phyloP scores from a whole-genome alignment of 208 protist genomes.

The Leishmania turanica region DNA sequence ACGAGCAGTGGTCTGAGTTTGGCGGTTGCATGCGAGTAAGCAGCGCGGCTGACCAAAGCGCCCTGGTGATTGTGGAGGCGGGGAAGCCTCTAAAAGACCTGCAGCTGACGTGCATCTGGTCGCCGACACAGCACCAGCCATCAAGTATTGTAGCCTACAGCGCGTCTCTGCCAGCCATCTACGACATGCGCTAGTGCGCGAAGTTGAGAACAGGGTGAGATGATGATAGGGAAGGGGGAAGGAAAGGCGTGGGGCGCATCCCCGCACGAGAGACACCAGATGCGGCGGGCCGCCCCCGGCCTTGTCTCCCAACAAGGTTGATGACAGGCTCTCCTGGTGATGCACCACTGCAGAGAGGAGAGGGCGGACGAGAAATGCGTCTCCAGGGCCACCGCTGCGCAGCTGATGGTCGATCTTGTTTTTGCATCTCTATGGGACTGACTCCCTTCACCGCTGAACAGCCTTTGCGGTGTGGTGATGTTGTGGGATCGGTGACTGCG shows the following conservation, averaged over 20 bases:
- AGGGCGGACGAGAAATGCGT: neutral
- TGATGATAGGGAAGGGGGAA: neutral
- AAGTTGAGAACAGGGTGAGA: neutral
- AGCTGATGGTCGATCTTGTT: neutral
- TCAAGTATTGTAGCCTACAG: constrained; percentile 52
- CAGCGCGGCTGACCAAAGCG: constrained; percentile 50
- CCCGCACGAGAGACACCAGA: neutral
- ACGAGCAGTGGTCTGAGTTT: constrained; percentile 30
- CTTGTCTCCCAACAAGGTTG: neutral
- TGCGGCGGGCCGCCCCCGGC: neutral
- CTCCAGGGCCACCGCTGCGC: neutral
- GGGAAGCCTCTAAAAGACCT: constrained; percentile 61
- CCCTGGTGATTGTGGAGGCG: constrained; percentile 49
- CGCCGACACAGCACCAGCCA: constrained; percentile 18
- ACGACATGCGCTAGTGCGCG: constrained; percentile 43
- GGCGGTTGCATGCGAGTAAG: constrained; percentile 34
- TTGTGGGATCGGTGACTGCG: neutral
- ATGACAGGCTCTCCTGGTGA: neutral
- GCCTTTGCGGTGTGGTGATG: neutral
- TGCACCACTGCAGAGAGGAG: neutral
- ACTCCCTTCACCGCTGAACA: neutral
- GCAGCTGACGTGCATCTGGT: constrained; percentile 36
- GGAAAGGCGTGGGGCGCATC: neutral
- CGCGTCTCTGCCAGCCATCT: constrained; percentile 52
- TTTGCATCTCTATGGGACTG: neutral